Percentiles rank a stretch among this genome's conserved stretches.
phyloP scores from a whole-genome alignment of 1,284 basidiomycete genomes.

The Cryptococcus maquisensis region DNA sequence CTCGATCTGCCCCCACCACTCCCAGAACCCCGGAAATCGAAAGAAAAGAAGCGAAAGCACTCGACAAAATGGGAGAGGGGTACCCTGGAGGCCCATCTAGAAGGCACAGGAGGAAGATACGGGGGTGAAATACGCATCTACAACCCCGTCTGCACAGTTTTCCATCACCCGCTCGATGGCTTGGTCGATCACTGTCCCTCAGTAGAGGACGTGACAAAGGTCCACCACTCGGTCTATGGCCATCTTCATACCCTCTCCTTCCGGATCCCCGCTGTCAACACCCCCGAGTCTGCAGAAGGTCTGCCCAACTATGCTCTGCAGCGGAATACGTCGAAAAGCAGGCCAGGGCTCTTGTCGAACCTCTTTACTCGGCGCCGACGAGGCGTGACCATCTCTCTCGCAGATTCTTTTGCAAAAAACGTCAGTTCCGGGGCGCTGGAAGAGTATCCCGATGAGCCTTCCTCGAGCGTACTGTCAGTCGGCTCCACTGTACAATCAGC shows the following conservation, averaged over 20 bases:
- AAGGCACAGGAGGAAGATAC: slow-evolving; percentile 5
- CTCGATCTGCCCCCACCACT: neutral
- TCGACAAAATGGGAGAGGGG: slow-evolving; percentile 5
- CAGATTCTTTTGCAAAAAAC: neutral
- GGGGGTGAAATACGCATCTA: slow-evolving; percentile 8
- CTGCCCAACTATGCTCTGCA: neutral
- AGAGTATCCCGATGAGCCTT: neutral
- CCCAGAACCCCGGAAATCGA: neutral
- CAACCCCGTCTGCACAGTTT: slow-evolving; percentile 4
- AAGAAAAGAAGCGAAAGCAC: neutral
- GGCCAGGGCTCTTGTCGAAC: neutral
- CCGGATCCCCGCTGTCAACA: neutral
- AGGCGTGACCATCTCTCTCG: neutral
- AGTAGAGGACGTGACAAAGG: slow-evolving; percentile 3
- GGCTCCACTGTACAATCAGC: neutral
- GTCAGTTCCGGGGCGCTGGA: neutral
- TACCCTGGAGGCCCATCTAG: neutral
- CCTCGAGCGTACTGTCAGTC: neutral
- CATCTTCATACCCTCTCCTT: slow-evolving; percentile 5
- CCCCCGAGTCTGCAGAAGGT: neutral
- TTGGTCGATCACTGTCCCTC: slow-evolving; percentile 1
- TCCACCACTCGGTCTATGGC: slow-evolving; percentile 7
- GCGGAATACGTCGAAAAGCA: neutral
- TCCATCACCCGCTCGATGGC: neutral
- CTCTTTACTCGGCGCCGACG: neutral